Conservation (phyloP, 2,329 filamentous ascomycete genomes). For the Lojkania enalia region DNA sequence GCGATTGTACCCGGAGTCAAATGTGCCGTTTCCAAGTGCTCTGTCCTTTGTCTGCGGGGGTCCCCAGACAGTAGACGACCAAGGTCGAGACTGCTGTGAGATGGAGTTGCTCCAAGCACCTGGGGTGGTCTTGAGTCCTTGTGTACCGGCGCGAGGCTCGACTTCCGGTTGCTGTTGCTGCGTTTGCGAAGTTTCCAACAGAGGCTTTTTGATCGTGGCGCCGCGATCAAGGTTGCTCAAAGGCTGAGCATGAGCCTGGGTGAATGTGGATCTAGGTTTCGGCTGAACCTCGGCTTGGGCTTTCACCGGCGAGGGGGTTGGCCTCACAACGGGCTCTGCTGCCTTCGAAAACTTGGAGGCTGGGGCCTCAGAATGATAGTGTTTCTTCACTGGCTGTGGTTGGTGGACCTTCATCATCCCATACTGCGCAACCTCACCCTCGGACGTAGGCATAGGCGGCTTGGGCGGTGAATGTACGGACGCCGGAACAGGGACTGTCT, state of each 20-base stretch:
- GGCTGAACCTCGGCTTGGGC: conserved; percentile 23
- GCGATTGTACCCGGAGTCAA: conserved; percentile 64
- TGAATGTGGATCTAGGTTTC: conserved; percentile 12
- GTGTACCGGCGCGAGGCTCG: conserved; percentile 3
- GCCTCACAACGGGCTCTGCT: conserved; percentile 16
- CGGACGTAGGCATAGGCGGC: conserved; percentile 60
- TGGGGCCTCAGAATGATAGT: conserved; percentile 20
- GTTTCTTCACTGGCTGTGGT: conserved; percentile 53
- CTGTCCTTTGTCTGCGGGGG: conserved; percentile 68
- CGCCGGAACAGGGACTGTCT: conserved; percentile 36
- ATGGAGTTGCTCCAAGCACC: not conserved
- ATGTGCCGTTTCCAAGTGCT: conserved; percentile 77
- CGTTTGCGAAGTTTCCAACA: conserved; percentile 20
- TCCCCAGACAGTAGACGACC: conserved; percentile 68
- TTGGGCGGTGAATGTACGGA: conserved; percentile 56
- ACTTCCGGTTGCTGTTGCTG: conserved; percentile 13
- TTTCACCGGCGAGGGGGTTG: conserved; percentile 26
- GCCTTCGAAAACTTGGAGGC: conserved; percentile 14
- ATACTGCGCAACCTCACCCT: conserved; percentile 62
- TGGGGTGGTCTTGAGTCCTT: not conserved
- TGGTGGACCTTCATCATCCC: conserved; percentile 66
- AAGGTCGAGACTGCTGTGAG: conserved; percentile 29
- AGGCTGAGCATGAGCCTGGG: conserved; percentile 13
- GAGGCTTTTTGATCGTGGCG: conserved; percentile 20
- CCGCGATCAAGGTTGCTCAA: conserved; percentile 26